Conservation (phyloP, 1,284 basidiomycete genomes). For the Leccinum cinnamomeum region DNA sequence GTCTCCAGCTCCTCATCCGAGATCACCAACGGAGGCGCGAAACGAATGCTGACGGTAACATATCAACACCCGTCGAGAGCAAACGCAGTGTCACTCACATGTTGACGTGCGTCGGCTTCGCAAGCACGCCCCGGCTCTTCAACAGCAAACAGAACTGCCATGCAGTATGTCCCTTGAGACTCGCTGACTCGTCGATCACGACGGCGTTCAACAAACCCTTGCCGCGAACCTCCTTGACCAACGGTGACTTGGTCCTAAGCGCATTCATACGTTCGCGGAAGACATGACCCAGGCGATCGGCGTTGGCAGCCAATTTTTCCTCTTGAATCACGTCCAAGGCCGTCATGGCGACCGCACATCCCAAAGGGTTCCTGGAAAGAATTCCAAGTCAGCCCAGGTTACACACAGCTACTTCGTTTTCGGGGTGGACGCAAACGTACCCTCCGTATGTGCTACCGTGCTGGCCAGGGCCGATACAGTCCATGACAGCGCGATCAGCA, state of each 20-base stretch:
- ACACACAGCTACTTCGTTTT: not conserved
- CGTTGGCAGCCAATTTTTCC: slow-evolving; percentile 81
- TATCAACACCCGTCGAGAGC: slow-evolving; percentile 4
- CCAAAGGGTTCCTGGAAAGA: slow-evolving; percentile 80
- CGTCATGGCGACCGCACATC: slow-evolving; percentile 91
- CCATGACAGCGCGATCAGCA: slow-evolving; percentile 88
- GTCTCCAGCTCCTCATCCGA: slow-evolving; percentile 79
- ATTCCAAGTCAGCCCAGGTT: not conserved
- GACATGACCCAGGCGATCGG: slow-evolving; percentile 74
- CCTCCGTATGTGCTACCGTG: slow-evolving; percentile 97
- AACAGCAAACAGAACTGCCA: slow-evolving; percentile 96
- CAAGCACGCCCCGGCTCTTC: slow-evolving; percentile 87
- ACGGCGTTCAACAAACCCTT: slow-evolving; percentile 92
- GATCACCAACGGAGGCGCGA: slow-evolving; percentile 95
- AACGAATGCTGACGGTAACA: slow-evolving; percentile 69
- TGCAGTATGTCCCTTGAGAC: slow-evolving; percentile 76
- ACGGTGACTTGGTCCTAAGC: slow-evolving; percentile 58
- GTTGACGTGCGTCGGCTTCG: slow-evolving; percentile 96
- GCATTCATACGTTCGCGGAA: slow-evolving; percentile 73
- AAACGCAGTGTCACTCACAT: slow-evolving; percentile 57
- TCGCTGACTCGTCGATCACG: slow-evolving; percentile 86
- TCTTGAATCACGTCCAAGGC: slow-evolving; percentile 87
- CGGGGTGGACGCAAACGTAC: slow-evolving; percentile 40
- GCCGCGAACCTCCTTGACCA: slow-evolving; percentile 78
- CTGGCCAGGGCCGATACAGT: slow-evolving; percentile 94